Evolutionary conservation across 2,329 filamentous ascomycete species (phyloP), one percentile per base, ranked within the genome.

Genomic region (Paecilomyces fulvus): DNA sequence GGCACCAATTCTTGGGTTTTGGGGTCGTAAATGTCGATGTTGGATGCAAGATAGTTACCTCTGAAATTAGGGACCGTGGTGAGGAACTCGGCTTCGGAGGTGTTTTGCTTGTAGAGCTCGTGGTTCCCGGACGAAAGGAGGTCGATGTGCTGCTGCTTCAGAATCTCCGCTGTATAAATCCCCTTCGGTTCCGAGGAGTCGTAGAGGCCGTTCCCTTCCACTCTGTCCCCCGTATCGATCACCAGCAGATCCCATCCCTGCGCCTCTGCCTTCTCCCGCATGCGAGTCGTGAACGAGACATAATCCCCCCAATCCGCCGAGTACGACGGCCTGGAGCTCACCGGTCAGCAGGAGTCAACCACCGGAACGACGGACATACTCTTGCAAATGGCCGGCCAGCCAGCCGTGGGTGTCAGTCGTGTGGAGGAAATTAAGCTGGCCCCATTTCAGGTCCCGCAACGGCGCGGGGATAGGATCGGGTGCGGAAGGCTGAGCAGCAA

Each of bases 231-330:
- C 0, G 92, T 96, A 70, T 99, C 94, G 60, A 99, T 79, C n/a
- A 99, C 78, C n/a, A 99, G 77, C 14, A 99, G 77, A 70, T 99
- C 94, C 28, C 83, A 83, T 49, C 90, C 91, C 54, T 86, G 80
- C 1, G 84, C 82, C 67, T 96, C 89, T 55, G 91, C 90, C 67
- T 83, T 86, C 62, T 84, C 81, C 56, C 84, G 87, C 79, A 99
- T 84, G 68, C 92, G 90, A 33, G 87, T 79, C 31, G 91, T 84
- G 69, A 99, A 96, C 6, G 92, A 96, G 65, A 97, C 82, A 73
- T 97, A 99, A 75, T 99, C 94, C 57, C 94, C 94, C 91, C 94
- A 97, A 73, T 99, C 94, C 51, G 90, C 92, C 6, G 90, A 92
- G 73, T 95, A 99, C 58, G 94, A 92, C 2, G 90, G 81, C 75